These are phyloP conservation scores for Ephemerocybe angulata DNA, from an alignment of 768 basidiomycete genomes.

Conservation along the genomic window DNA sequence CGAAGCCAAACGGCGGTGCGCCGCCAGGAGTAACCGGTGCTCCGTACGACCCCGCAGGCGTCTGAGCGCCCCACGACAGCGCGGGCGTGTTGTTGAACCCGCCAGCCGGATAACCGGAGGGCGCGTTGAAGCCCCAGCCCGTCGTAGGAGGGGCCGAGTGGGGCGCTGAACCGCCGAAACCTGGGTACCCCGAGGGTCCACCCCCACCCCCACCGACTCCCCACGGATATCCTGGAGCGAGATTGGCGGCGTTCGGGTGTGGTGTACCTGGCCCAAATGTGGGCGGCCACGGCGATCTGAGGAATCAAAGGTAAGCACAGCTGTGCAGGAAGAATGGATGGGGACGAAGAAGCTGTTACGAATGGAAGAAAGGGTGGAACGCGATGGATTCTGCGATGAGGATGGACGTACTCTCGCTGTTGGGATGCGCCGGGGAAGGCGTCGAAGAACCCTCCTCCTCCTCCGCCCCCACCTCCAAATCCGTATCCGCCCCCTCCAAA, in stretches of 20 bases:
- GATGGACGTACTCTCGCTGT: not conserved
- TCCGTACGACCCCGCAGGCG: slow-evolving; percentile 7
- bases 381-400: too few relatives aligned
- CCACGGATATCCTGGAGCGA: too few relatives aligned
- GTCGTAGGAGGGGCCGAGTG: not conserved
- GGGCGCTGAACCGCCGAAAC: not conserved
- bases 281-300: too few relatives aligned
- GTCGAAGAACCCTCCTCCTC: slow-evolving; percentile 11
- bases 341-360: not conserved
- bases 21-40: not conserved
- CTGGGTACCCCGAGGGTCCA: too few relatives aligned
- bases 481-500: too few relatives aligned
- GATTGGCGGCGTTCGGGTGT: too few relatives aligned
- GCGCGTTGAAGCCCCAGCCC: slow-evolving; percentile 5
- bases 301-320: too few relatives aligned
- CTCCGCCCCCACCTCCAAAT: too few relatives aligned
- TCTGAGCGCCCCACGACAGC: slow-evolving; percentile 1
- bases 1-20: not conserved
- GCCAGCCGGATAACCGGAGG: slow-evolving; percentile 7
- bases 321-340: not conserved
- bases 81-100: slow-evolving; percentile 7
- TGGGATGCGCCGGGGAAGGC: slow-evolving; percentile 13
- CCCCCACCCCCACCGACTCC: too few relatives aligned
- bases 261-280: too few relatives aligned
- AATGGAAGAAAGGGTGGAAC: not conserved